Evolutionary conservation across 2,329 filamentous ascomycete genomes (phyloP).

Genomic region (Trichoderma lentiforme): DNA sequence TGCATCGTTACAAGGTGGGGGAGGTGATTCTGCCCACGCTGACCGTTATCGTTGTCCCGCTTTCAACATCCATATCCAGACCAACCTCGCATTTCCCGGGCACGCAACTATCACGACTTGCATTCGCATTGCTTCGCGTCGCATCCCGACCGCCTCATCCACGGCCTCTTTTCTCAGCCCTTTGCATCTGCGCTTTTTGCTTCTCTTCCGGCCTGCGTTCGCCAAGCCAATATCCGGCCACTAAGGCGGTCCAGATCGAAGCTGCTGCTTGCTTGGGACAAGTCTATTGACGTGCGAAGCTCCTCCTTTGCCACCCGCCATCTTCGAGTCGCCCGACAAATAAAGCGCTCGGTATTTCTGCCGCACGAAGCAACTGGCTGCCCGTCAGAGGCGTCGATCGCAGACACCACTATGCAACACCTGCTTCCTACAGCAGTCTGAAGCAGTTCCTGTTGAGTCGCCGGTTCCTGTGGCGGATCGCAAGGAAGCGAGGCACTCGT

Average conservation of each 20-base stretch:
- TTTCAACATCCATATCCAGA: constrained; percentile 9
- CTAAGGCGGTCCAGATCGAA: not conserved
- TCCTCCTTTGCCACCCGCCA: constrained; percentile 13
- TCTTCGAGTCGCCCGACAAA: constrained; percentile 7
- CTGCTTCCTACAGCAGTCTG: constrained; percentile 1
- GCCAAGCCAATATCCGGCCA: not conserved
- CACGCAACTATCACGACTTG: not conserved
- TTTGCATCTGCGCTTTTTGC: not conserved
- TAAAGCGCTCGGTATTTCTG: not conserved
- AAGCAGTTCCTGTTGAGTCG: constrained; percentile 5
- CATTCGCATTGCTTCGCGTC: not conserved
- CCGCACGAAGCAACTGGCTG: not conserved
- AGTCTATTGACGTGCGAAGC: not conserved
- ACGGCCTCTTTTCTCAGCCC: not conserved
- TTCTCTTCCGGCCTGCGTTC: not conserved
- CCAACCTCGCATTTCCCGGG: not conserved
- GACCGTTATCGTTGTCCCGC: constrained; percentile 13
- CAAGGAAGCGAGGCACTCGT: constrained; percentile 1
- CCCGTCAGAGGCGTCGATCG: not conserved
- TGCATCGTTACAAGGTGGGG: constrained; percentile 11
- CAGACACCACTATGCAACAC: constrained; percentile 8
- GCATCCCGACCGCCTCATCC: not conserved
- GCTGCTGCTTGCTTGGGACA: not conserved
- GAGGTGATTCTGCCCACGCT: constrained; percentile 20
- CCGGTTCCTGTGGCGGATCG: not conserved